A percentile compares a stretch with the other conserved stretches of the same genome.
Conservation (phyloP, 2,329 filamentous ascomycete genomes). For the Colletotrichum lindemuthianum region DNA sequence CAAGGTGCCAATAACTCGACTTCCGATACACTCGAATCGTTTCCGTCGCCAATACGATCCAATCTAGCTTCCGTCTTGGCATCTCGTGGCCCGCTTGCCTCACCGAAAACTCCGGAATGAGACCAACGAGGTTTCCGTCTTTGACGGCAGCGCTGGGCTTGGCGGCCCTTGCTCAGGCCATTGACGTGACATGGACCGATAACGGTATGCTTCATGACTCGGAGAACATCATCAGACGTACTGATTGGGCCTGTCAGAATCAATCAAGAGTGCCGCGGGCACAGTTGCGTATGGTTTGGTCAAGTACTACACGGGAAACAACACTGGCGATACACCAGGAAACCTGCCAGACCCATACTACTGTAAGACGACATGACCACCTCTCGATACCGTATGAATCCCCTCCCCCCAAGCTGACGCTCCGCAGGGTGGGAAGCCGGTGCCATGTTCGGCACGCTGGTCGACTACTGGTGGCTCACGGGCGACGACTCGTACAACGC, state of each 20-base stretch:
- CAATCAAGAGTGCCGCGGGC: slow-evolving; percentile 50
- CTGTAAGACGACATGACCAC: slow-evolving; percentile 42
- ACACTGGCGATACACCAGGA: slow-evolving; percentile 66
- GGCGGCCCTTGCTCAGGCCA: slow-evolving; percentile 3
- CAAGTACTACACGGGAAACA: slow-evolving; percentile 61
- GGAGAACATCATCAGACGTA: too few relatives aligned
- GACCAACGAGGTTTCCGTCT: neutral
- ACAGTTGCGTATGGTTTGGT: slow-evolving; percentile 50
- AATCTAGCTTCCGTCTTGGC: neutral
- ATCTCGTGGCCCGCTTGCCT: neutral
- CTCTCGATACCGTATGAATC: slow-evolving; percentile 40
- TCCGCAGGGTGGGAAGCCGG: slow-evolving; percentile 75
- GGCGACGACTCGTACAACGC: slow-evolving; percentile 74
- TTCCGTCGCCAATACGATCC: neutral
- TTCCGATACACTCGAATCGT: neutral
- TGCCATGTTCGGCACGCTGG: slow-evolving; percentile 74
- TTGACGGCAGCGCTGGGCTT: slow-evolving; percentile 16
- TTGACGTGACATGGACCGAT: slow-evolving; percentile 23
- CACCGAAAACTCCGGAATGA: slow-evolving; percentile 12
- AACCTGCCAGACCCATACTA: slow-evolving; percentile 70
- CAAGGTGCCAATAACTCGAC: slow-evolving; percentile 8
- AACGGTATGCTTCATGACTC: neutral
- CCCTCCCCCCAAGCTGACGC: slow-evolving; percentile 51
- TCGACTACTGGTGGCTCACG: slow-evolving; percentile 79
- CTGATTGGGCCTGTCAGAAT: slow-evolving; percentile 7